Evolutionary conservation across 129 eudicot species (phyloP), one percentile per base, ranked within the genome.

Genomic region (Helianthus annuus): DNA sequence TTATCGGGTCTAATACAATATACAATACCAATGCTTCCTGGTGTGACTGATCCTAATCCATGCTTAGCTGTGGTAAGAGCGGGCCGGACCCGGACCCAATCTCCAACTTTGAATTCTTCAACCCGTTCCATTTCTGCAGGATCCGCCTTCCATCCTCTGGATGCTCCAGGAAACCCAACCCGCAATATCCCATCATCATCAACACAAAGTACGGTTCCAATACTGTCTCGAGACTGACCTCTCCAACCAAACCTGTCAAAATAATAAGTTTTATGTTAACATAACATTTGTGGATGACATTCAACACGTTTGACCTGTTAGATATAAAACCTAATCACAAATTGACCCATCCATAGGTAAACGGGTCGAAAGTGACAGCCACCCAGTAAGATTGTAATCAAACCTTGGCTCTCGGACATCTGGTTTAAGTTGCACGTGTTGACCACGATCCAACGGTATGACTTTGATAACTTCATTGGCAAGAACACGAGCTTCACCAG

Each of bases 81-180:
- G 6, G 99, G 97, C n/a, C 99, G 91, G 48, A 94, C 90, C 34
- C 97, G 96, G 55, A 90, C 99, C 99, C 99, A 94, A 39, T 94
- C 99, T 60, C 99, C 99, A 70, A 94, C 97, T 81, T 88, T 94
- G 71, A 85, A 94, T 74, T 94, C 99, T 80, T 94, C 99, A 49
- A 94, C 99, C 82, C 99, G 82, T 71, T 86, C 95, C 99, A 94
- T 94, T 82, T 94, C 99, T 69, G 99, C 97, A 60, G 99, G 99
- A 69, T 94, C 99, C 15, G 99, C 99, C 81, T 94, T 94, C 99
- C 99, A 94, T 42, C 99, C 99, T 83, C 99, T 86, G 61, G 99
- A 94, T 70, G 99, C 99, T 87, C 99, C 99, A 72, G 99, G 99
- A 82, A 94, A 94, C 68, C 99, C 99, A 53, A 94, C 97, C 70